Percentiles rank a stretch among this genome's conserved stretches.
phyloP scores from a whole-genome alignment of 2,329 filamentous ascomycete species.

The Lasiodiplodia citricola region DNA sequence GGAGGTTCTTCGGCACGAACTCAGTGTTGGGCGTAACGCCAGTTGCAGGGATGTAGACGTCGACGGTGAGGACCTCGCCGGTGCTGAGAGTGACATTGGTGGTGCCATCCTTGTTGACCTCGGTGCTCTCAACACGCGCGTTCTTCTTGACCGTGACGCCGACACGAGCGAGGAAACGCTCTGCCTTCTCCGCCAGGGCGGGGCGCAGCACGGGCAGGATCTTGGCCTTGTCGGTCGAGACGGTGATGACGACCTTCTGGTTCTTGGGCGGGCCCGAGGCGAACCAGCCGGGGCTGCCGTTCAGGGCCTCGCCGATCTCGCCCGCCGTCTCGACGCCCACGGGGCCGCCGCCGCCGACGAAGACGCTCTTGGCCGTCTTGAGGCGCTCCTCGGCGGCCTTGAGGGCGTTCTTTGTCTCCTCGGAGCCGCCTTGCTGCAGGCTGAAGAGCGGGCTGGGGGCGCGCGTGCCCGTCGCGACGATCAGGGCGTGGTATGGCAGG shows the following conservation, averaged over 20 bases:
- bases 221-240: conserved; percentile 36
- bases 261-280: conserved; percentile 30
- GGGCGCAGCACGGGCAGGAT: conserved; percentile 36
- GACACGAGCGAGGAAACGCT: conserved; percentile 35
- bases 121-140: conserved; percentile 22
- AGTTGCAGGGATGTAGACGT: conserved; percentile 41
- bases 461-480: conserved; percentile 43
- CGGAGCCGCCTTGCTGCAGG: conserved; percentile 39
- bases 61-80: conserved; percentile 49
- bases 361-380: conserved; percentile 36
- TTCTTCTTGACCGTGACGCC: conserved; percentile 35
- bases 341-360: conserved; percentile 43
- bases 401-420: conserved; percentile 42
- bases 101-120: conserved; percentile 41
- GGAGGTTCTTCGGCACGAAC: conserved; percentile 34
- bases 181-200: conserved; percentile 34
- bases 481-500: conserved; percentile 40
- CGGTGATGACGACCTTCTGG: conserved; percentile 33
- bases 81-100: conserved; percentile 42
- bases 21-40: conserved; percentile 38
- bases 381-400: conserved; percentile 35
- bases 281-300: conserved; percentile 52
- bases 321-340: conserved; percentile 45
- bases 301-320: conserved; percentile 56
- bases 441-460: conserved; percentile 39